Evolutionary conservation across 2,329 filamentous ascomycete genomes (phyloP), one percentile per base, ranked within the genome.

Genomic region (Albifimbria verrucaria): DNA sequence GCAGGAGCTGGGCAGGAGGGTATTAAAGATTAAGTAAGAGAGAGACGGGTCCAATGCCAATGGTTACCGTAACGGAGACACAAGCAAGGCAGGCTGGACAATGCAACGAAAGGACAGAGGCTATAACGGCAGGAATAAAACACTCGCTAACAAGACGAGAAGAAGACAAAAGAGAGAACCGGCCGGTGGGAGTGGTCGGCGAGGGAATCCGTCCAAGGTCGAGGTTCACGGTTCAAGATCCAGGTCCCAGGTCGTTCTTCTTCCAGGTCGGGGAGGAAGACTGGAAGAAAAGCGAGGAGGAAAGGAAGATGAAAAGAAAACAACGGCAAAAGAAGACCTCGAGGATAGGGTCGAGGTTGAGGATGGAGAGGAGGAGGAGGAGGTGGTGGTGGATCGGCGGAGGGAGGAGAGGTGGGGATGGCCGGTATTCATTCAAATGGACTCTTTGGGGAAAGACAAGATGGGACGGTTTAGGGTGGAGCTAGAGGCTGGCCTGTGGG

Each of bases 381-480:
- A 26, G 18, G 25, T 32, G 42, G 21, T 21, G n/a, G 28, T 20
- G 9, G n/a, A 21, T 36, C 10, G 41, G 41, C 12, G 12, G 50
- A 39, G 28, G 20, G 39, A 18, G 28, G 45, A 25, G 41, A 42
- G 50, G 39, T 51, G 44, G 24, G 43, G 43, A 49, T 24, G 43
- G 42, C 42, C 4, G 18, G 18, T 23, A 44, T 21, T 44, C 18
- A 44, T 15, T 44, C 32, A 39, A 32, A 39, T n/a, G 32, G 32
- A 39, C 12, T 39, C 5, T n/a, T 39, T 15, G 32, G 32, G 32
- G 32, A 39, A n/a, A 39, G 11, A 12, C 32, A 39, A 39, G 32
- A 39, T 39, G 32, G 32, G 32, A 39, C 32, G 32, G 32, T 39
- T 39, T 12, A n/a, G 32, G 32, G 32, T 39, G 32, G 32, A 39